A percentile compares a stretch with the other conserved stretches of the same genome.
Conservation (phyloP, 179 eudicot genomes). For the Carnegiea gigantea region DNA sequence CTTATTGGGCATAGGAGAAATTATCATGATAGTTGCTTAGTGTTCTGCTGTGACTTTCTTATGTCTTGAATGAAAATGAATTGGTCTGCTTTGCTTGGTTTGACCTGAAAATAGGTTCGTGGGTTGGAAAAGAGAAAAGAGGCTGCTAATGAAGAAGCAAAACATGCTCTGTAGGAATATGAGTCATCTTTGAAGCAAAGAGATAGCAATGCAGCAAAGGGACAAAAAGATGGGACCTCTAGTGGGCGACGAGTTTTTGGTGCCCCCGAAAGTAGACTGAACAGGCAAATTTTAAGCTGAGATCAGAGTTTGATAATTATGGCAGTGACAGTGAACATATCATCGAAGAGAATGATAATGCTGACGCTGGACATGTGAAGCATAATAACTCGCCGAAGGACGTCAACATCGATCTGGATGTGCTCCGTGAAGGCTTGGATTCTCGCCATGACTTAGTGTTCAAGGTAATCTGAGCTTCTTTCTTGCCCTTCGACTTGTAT, state of each 20-base stretch:
- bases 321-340: slow-evolving; percentile 79
- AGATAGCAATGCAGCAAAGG: slow-evolving; percentile 35
- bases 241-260: slow-evolving; percentile 92
- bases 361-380: slow-evolving; percentile 22
- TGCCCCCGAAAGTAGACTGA: slow-evolving; percentile 43
- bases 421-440: slow-evolving; percentile 72
- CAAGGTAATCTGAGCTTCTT: slow-evolving; percentile 48
- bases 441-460: slow-evolving; percentile 52
- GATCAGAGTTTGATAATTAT: slow-evolving; percentile 53
- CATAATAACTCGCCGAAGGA: slow-evolving; percentile 39
- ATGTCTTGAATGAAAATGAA: slow-evolving; percentile 4
- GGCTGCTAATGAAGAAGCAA: slow-evolving; percentile 84
- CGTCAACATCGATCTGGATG: slow-evolving; percentile 52
- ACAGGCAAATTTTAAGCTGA: slow-evolving; percentile 33
- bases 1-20: not conserved
- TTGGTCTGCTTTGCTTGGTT: not conserved
- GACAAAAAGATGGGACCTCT: slow-evolving; percentile 30
- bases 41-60: not conserved
- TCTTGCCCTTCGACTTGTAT: slow-evolving; percentile 10
- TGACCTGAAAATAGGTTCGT: slow-evolving; percentile 63
- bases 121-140: slow-evolving; percentile 75
- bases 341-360: slow-evolving; percentile 45
- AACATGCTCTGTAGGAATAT: slow-evolving; percentile 70
- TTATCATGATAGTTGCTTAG: too few relatives aligned
- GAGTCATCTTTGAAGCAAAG: slow-evolving; percentile 54